These are phyloP conservation scores for Suillus luteus DNA, from an alignment of 768 basidiomycete genomes.

Conservation along the genomic window DNA sequence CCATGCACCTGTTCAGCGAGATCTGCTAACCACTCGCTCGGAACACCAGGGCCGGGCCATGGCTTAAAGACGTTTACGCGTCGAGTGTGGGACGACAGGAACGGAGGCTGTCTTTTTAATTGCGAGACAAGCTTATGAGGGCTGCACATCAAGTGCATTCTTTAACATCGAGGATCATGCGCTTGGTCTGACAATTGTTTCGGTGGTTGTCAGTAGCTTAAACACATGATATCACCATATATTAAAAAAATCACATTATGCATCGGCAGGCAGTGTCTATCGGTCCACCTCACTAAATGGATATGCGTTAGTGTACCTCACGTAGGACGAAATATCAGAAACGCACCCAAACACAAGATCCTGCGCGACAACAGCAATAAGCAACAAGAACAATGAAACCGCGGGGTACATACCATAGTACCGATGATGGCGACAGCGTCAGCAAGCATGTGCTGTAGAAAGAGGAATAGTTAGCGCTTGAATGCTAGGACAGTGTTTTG, in stretches of 20 bases:
- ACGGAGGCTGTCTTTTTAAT: neutral
- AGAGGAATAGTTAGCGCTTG: constrained; percentile 18
- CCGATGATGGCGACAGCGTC: constrained; percentile 98
- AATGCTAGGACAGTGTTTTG: neutral
- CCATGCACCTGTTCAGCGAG: too few relatives aligned
- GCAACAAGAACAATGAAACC: constrained; percentile 9
- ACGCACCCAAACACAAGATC: constrained; percentile 95
- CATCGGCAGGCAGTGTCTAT: constrained; percentile 23
- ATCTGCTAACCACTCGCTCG: too few relatives aligned
- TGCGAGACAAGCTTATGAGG: neutral
- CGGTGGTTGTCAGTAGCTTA: neutral
- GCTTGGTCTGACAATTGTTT: neutral
- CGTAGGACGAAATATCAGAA: neutral
- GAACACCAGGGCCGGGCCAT: too few relatives aligned
- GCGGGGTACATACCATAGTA: constrained; percentile 72
- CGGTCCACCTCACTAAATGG: constrained; percentile 33
- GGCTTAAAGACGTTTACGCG: too few relatives aligned
- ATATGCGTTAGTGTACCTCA: neutral
- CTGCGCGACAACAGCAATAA: constrained; percentile 33
- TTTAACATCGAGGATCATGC: neutral
- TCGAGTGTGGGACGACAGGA: constrained; percentile 13
- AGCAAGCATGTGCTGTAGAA: constrained; percentile 79
- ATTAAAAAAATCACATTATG: neutral
- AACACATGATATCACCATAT: neutral
- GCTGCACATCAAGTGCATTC: neutral